Evolutionary conservation across 2,329 filamentous ascomycete species (phyloP).

Genomic region (Colletotrichum endophyticum): DNA sequence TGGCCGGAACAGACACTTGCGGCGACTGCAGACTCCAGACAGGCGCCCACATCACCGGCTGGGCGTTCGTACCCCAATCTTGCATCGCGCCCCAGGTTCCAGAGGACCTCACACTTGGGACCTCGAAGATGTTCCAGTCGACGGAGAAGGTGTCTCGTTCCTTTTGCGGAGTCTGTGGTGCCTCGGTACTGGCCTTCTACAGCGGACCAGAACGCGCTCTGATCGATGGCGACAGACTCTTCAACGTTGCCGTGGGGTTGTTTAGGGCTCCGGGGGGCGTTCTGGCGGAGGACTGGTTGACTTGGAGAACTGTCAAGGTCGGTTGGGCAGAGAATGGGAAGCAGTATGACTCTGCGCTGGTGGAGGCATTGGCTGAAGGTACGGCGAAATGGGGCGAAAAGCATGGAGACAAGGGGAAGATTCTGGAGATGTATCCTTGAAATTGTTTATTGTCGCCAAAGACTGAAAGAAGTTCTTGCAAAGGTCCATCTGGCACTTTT

Average conservation of each 20-base stretch:
- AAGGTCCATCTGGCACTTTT: background rate
- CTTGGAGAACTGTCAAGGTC: conserved; percentile 44
- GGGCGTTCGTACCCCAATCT: conserved; percentile 45
- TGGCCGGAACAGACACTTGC: conserved; percentile 45
- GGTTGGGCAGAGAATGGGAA: conserved; percentile 37
- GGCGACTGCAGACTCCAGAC: conserved; percentile 48
- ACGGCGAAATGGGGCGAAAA: conserved; percentile 42
- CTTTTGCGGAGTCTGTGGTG: conserved; percentile 53
- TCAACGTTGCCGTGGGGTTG: conserved; percentile 49
- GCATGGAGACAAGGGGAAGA: conserved; percentile 31
- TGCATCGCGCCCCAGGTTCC: conserved; percentile 40
- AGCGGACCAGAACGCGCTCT: conserved; percentile 29
- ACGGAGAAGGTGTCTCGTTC: conserved; percentile 42
- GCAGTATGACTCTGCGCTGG: conserved; percentile 40
- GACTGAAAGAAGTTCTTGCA: background rate
- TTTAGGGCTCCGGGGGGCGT: conserved; percentile 48
- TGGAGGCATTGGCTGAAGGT: conserved; percentile 38
- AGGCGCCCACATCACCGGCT: conserved; percentile 45
- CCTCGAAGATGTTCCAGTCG: conserved; percentile 45
- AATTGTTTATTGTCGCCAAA: background rate
- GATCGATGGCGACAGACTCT: conserved; percentile 25
- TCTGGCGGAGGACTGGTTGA: conserved; percentile 50
- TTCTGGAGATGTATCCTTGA: background rate
- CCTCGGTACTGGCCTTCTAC: conserved; percentile 42
- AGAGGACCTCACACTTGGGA: conserved; percentile 43